A percentile compares a stretch with the other conserved stretches of the same genome.
phyloP scores from a whole-genome alignment of 1,139 yeast genomes.

The Debaryomyces robertsiae region DNA sequence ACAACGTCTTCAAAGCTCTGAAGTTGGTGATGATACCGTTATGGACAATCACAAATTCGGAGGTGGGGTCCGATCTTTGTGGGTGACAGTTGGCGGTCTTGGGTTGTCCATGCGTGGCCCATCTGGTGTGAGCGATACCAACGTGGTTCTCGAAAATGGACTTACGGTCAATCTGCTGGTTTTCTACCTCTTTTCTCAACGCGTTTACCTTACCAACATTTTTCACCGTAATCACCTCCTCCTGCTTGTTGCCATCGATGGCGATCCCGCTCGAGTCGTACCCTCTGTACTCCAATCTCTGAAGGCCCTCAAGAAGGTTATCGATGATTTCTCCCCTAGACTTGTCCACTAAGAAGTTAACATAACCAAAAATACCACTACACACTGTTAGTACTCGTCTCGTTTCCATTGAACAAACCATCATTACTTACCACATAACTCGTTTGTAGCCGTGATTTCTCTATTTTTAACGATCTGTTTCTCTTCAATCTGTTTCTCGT shows the following conservation, averaged over 20 bases:
- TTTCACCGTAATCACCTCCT: slow-evolving; percentile 57
- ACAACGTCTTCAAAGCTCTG: slow-evolving; percentile 82
- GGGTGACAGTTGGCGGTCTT: slow-evolving; percentile 90
- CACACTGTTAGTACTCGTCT: slow-evolving; percentile 21
- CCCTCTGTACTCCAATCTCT: slow-evolving; percentile 95
- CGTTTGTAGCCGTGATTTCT: neutral
- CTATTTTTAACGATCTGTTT: neutral
- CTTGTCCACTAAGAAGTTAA: slow-evolving; percentile 90
- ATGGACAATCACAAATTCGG: slow-evolving; percentile 92
- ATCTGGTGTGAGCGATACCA: slow-evolving; percentile 98
- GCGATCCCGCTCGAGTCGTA: slow-evolving; percentile 98
- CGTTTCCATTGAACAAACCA: neutral
- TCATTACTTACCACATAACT: slow-evolving; percentile 13
- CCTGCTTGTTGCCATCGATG: slow-evolving; percentile 72
- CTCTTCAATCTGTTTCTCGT: neutral
- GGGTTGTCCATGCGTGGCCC: slow-evolving; percentile 99
- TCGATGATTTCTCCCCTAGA: slow-evolving; percentile 90
- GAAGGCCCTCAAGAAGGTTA: slow-evolving; percentile 87
- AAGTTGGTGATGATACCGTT: slow-evolving; percentile 98
- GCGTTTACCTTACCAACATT: slow-evolving; percentile 91
- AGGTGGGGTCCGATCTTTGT: slow-evolving; percentile 79
- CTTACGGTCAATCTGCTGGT: slow-evolving; percentile 56
- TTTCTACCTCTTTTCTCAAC: slow-evolving; percentile 68
- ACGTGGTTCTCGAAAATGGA: slow-evolving; percentile 80
- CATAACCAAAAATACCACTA: slow-evolving; percentile 97